phyloP scores from a whole-genome alignment of 2,329 filamentous ascomycete genomes.

The Neurospora crassa region DNA sequence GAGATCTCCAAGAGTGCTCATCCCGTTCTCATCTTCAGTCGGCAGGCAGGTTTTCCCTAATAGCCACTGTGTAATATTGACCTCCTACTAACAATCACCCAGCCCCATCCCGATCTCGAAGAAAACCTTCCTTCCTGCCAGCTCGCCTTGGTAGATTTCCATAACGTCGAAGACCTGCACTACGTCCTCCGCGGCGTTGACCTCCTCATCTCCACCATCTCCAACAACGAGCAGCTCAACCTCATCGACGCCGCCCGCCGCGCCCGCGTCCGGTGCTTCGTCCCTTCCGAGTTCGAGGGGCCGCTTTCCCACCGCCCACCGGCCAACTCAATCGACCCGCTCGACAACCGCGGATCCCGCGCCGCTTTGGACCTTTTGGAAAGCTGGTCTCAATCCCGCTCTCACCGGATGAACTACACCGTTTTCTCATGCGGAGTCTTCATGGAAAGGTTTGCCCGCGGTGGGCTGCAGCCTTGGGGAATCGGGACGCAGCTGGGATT shows the following conservation, averaged over 20 bases:
- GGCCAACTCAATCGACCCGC: conserved; percentile 35
- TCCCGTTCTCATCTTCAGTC: conserved; percentile 61
- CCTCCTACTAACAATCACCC: conserved; percentile 6
- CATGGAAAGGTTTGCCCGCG: conserved; percentile 65
- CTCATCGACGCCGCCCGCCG: conserved; percentile 63
- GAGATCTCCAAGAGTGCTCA: conserved; percentile 56
- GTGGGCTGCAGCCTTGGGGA: conserved; percentile 43
- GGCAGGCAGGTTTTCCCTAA: conserved; percentile 35
- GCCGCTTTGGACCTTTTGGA: conserved; percentile 47
- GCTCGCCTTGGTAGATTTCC: conserved; percentile 60
- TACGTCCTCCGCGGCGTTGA: conserved; percentile 64
- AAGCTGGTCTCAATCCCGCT: conserved; percentile 36
- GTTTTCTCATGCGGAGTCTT: conserved; percentile 66
- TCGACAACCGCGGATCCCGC: conserved; percentile 47
- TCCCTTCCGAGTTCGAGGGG: conserved; percentile 70
- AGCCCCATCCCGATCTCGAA: conserved; percentile 46
- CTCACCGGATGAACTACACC: conserved; percentile 53
- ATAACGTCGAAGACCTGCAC: conserved; percentile 44
- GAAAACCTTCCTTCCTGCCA: conserved; percentile 46
- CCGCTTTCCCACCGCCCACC: conserved; percentile 42
- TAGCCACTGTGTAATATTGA: too few relatives aligned
- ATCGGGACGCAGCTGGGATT: conserved; percentile 50
- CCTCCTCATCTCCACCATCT: conserved; percentile 66
- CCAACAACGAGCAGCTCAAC: conserved; percentile 54
- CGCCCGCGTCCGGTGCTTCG: conserved; percentile 57